Evolutionary conservation across 192 early-diverging fungal genomes (phyloP), one percentile per base, ranked within the genome.

Genomic region (Geranomyces variabilis): DNA sequence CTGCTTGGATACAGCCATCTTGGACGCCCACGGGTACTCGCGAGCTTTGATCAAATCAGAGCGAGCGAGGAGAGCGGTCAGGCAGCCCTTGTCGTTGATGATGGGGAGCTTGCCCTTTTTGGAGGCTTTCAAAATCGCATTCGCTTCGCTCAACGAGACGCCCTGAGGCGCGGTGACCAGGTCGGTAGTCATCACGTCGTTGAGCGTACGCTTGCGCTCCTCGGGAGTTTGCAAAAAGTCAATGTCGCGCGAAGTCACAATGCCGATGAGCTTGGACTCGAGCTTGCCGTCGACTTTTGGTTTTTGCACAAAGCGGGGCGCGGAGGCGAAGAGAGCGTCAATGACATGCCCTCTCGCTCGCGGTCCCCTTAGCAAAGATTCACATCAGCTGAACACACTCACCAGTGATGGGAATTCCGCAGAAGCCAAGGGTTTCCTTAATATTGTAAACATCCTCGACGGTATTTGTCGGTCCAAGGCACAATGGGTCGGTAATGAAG

Each of bases 61-160:
- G 65, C 95, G 93, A 22, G 95, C 87, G 21, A 99, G 86, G 70
- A 99, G 85, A 34, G 96, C 92, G 26, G 93, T 93, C 43, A 99
- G 88, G 79, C 89, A 84, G 60, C 90, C 90, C 14, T 91, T 45
- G 26, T 78, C 79, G 79, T 99, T 93, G 62, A 99, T 90, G 62
- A 99, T 96, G 30, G 94, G 95, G 53, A 99, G 87, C 83, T 99
- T 99, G 71, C 96, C 96, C 83, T 97, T 97, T 83, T 93, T 92
- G 74, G 93, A 96, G 34, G 84, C 82, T 55, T 89, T 83, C 70
- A 99, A 84, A 62, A 97, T 93, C 26, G 82, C 77, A 81, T 99
- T 94, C 58, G 96, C 96, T 79, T 96, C 92, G 45, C 81, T 78
- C 43, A 97, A 86, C 3, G 95, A 96, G 36, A 96, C 91, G 63